Base-by-base conservation (phyloP, 75 land plant genomes). In the Gnetum montanum region DNA sequence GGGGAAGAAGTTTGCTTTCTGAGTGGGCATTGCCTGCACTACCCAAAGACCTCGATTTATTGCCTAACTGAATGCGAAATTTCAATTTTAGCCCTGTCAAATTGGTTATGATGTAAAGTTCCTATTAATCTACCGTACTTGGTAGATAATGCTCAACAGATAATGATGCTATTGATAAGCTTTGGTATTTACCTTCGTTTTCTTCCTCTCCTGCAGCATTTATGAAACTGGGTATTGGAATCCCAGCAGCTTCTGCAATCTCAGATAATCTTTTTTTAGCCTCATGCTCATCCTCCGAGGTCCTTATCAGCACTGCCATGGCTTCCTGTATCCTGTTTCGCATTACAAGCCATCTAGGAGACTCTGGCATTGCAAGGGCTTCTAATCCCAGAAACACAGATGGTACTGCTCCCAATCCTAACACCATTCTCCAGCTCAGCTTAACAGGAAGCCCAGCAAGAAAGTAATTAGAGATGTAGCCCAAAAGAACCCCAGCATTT, bases 331-430 rank as follows among this genome's bases (percentile, higher is more conserved):
- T 43, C 34, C 85, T 50, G 20, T 68, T 67, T 58, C 77, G 69
- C 78, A 85, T 52, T 0, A 81, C 82, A 49, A 85, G 58, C 85
- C 88, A 85, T 43, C 88, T 67, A 12, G 88, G 88, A 8, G 86
- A 81, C 46, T 81, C 88, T 0, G 88, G 88, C 27, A 85, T 76
- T 7, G 78, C 20, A 46, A 77, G 65, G 37, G 68, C 69, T 1
- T 70, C 82, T 62, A 67, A 66, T 26, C 58, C 83, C 16, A 85
- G 76, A 34, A 85, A 77, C 2, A 85, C 27, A 8, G 89, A 77
- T 11, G 89, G 89, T 41, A 85, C 41, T 20, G 77, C 68, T 13
- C 89, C 89, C n/a, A 82, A 75, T 8, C 67, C 89, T 7, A 85
- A 76, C 89, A 85, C 81, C 18, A 85, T 54, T 36, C 88, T 70